phyloP scores from a whole-genome alignment of 129 eudicot species.

The Saposhnikovia divaricata region DNA sequence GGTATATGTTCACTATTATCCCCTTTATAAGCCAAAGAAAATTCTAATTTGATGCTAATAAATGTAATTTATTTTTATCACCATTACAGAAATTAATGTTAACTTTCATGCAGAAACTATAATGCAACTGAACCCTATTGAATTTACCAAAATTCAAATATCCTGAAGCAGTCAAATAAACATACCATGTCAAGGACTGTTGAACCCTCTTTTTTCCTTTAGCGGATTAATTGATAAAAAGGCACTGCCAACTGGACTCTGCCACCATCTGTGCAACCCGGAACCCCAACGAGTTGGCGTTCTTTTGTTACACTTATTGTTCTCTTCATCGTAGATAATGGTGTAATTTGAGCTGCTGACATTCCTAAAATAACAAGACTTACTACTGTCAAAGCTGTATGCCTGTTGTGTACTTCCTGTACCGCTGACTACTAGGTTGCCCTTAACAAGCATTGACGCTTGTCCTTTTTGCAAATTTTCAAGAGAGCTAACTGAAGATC shows the following conservation, averaged over 20 bases:
- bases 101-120: not conserved
- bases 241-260: slow-evolving; percentile 15
- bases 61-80: not conserved
- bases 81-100: not conserved
- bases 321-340: slow-evolving; percentile 59
- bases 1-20: not conserved
- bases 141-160: not conserved
- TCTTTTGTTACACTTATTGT: slow-evolving; percentile 31
- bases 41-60: not conserved
- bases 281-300: slow-evolving; percentile 16
- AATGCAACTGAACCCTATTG: slow-evolving; percentile 3
- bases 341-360: slow-evolving; percentile 73
- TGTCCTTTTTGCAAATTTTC: slow-evolving; percentile 56
- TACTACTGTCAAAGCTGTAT: slow-evolving; percentile 31
- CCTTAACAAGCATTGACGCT: slow-evolving; percentile 58
- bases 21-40: not conserved
- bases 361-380: slow-evolving; percentile 54
- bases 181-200: not conserved
- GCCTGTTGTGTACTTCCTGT: slow-evolving; percentile 68
- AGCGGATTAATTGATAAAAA: slow-evolving; percentile 13
- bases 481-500: slow-evolving; percentile 33
- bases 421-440: slow-evolving; percentile 61
- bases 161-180: slow-evolving; percentile 3
- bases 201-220: slow-evolving; percentile 12
- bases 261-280: slow-evolving; percentile 4